Percentiles rank a stretch among this genome's conserved stretches.
phyloP scores from a whole-genome alignment of 768 basidiomycete species.

The Exidia glandulosa region DNA sequence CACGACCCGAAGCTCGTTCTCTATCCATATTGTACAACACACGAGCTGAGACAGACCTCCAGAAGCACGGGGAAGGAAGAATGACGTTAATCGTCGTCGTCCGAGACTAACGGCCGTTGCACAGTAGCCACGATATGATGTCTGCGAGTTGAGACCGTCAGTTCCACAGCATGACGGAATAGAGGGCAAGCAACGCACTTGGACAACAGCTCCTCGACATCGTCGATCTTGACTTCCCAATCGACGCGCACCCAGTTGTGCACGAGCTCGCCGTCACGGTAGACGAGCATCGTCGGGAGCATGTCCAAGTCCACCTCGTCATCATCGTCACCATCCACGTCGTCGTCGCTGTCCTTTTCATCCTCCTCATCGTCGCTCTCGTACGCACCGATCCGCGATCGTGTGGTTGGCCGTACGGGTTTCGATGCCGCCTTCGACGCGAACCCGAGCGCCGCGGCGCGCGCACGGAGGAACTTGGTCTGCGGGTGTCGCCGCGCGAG shows the following conservation, averaged over 20 bases:
- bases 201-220: slow-evolving; percentile 56
- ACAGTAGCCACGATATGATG: not conserved
- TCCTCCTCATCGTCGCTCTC: slow-evolving; percentile 26
- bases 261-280: slow-evolving; percentile 72
- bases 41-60: too few relatives aligned
- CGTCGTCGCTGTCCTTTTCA: slow-evolving; percentile 17
- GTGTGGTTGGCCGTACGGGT: slow-evolving; percentile 25
- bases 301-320: slow-evolving; percentile 67
- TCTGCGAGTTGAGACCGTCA: too few relatives aligned
- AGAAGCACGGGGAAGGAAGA: too few relatives aligned
- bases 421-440: slow-evolving; percentile 29
- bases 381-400: slow-evolving; percentile 28
- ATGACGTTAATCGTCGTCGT: not conserved
- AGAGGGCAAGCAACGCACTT: slow-evolving; percentile 30
- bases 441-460: slow-evolving; percentile 69
- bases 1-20: too few relatives aligned
- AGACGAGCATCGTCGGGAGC: slow-evolving; percentile 68
- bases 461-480: slow-evolving; percentile 73
- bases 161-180: too few relatives aligned
- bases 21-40: too few relatives aligned
- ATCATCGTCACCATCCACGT: slow-evolving; percentile 39
- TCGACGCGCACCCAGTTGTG: slow-evolving; percentile 83
- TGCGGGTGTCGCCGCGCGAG: slow-evolving; percentile 59
- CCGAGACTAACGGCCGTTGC: not conserved
- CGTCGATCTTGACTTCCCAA: slow-evolving; percentile 35